Conservation (phyloP, 306 rosid species). For the Cucurbita argyrosperma region DNA sequence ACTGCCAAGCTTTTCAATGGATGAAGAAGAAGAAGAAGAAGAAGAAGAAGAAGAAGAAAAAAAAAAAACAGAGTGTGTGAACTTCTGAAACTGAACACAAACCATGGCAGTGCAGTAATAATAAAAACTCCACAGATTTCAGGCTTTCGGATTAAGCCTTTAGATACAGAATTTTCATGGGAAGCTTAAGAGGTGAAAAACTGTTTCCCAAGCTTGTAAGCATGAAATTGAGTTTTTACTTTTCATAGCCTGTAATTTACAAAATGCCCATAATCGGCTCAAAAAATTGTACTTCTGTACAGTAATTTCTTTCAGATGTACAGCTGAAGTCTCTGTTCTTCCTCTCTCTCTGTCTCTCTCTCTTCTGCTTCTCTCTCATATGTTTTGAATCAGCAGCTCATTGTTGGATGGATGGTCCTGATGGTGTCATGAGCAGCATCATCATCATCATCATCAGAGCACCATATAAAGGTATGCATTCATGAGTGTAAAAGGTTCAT, state of each 20-base stretch:
- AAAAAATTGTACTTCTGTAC: slow-evolving; percentile 6
- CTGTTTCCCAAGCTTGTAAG: slow-evolving; percentile 8
- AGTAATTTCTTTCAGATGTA: slow-evolving; percentile 1
- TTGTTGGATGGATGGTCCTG: neutral
- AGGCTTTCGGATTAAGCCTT: slow-evolving; percentile 1
- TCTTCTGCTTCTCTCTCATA: neutral
- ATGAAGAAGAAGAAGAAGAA: neutral
- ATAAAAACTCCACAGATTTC: neutral
- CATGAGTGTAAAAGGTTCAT: too few relatives aligned
- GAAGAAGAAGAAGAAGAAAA: neutral
- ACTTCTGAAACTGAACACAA: neutral
- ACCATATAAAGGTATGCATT: neutral
- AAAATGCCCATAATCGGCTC: slow-evolving; percentile 5
- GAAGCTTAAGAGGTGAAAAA: neutral
- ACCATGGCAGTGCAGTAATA: neutral
- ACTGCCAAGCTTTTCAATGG: slow-evolving; percentile 2
- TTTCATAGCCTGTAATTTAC: neutral
- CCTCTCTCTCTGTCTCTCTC: neutral
- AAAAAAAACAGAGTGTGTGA: neutral
- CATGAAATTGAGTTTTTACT: slow-evolving; percentile 7
- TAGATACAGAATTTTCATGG: slow-evolving; percentile 1
- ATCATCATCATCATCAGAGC: neutral
- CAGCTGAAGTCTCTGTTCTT: slow-evolving; percentile 1
- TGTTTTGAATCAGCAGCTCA: neutral
- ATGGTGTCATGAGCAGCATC: neutral